These are phyloP conservation scores for Raffaelea arxii DNA, from an alignment of 2,329 filamentous ascomycete species.

Conservation along the genomic window DNA sequence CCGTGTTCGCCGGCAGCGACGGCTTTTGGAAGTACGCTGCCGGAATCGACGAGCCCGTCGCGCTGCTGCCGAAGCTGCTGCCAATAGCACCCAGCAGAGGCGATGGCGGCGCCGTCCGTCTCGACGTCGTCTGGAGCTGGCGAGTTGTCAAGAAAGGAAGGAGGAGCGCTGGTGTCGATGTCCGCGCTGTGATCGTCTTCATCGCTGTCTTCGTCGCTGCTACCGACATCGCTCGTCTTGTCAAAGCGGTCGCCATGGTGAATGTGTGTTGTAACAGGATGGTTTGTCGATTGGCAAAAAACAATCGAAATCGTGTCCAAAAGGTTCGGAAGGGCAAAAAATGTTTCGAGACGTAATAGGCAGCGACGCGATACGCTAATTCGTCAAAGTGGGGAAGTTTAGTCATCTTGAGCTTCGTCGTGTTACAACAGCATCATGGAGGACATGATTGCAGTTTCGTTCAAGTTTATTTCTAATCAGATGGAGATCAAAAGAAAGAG, in stretches of 20 bases:
- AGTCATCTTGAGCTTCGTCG: too few relatives aligned
- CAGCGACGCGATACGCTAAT: slow-evolving; percentile 10
- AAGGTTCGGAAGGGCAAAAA: not conserved
- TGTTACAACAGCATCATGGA: too few relatives aligned
- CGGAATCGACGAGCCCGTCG: slow-evolving; percentile 29
- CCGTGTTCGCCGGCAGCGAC: slow-evolving; percentile 79
- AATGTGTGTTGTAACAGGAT: too few relatives aligned
- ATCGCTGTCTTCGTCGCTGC: not conserved
- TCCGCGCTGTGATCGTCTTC: not conserved
- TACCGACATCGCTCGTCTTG: slow-evolving; percentile 16
- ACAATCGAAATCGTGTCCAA: not conserved
- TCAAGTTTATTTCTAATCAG: too few relatives aligned
- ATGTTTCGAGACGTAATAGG: slow-evolving; percentile 1
- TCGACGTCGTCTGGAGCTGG: slow-evolving; percentile 15
- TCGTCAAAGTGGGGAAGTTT: not conserved
- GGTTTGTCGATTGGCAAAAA: too few relatives aligned
- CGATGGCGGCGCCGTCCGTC: slow-evolving; percentile 13
- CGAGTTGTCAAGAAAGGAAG: not conserved
- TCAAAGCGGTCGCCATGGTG: slow-evolving; percentile 17
- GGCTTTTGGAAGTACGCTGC: slow-evolving; percentile 73
- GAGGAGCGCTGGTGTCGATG: not conserved
- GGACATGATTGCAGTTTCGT: too few relatives aligned
- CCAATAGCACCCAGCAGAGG: slow-evolving; percentile 21
- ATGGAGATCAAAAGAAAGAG: too few relatives aligned
- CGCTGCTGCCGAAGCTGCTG: slow-evolving; percentile 7